Percentiles rank a stretch among this genome's conserved stretches.
phyloP scores from a whole-genome alignment of 345 rosid species.

The Bretschneidera sinensis region DNA sequence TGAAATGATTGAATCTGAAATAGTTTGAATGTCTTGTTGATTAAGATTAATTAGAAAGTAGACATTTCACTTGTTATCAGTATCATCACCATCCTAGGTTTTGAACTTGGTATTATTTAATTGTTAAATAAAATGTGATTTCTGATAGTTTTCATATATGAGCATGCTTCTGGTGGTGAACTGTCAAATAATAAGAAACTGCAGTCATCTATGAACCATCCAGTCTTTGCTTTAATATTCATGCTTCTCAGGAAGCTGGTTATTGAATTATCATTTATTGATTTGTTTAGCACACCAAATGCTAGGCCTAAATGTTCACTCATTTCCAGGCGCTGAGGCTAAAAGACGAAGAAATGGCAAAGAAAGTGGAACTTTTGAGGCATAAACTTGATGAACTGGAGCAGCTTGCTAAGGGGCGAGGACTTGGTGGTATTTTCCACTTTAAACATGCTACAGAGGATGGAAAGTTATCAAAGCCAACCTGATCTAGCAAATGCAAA shows the following conservation, averaged over 20 bases:
- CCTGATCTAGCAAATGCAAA: conserved; percentile 22
- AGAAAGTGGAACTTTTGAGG: conserved; percentile 49
- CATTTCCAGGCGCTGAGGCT: conserved; percentile 48
- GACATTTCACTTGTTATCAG: no score
- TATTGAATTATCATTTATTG: no score
- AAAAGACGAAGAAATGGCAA: conserved; percentile 58
- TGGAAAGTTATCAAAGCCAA: conserved; percentile 29
- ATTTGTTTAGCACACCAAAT: neutral
- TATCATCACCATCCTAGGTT: no score
- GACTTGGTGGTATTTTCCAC: conserved; percentile 58
- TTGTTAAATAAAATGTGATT: no score
- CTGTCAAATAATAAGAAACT: neutral
- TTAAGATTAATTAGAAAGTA: no score
- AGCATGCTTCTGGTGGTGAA: neutral
- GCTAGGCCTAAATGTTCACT: conserved; percentile 1
- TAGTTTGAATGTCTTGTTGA: no score
- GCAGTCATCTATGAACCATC: neutral
- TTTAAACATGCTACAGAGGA: conserved; percentile 36
- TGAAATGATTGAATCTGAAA: neutral
- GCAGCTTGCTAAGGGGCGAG: conserved; percentile 59
- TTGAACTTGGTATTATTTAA: no score
- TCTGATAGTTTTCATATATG: no score
- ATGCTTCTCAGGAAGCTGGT: neutral
- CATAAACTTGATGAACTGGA: conserved; percentile 65
- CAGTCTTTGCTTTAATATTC: neutral